Conservation (phyloP, 352 stramenopile genomes). For the Heterotrichella gracilis region DNA sequence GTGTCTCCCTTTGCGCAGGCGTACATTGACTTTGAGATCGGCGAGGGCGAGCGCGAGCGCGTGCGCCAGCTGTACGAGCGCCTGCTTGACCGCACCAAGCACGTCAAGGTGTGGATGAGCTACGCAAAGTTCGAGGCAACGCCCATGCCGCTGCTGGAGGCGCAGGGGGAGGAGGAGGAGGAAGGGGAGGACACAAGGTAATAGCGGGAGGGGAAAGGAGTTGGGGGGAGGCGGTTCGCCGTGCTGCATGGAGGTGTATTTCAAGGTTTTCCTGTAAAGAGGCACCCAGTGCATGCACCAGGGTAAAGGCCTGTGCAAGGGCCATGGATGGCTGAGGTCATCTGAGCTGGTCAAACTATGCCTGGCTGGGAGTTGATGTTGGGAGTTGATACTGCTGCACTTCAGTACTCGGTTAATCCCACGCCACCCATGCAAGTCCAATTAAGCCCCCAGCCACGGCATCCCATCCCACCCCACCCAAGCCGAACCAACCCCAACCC, state of each 20-base stretch:
- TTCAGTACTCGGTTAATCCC: too few relatives aligned
- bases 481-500: too few relatives aligned
- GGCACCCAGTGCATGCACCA: neutral
- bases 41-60: constrained; percentile 30
- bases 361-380: too few relatives aligned
- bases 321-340: too few relatives aligned
- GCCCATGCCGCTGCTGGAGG: constrained; percentile 22
- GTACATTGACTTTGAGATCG: constrained; percentile 95
- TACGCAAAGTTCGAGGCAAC: constrained; percentile 48
- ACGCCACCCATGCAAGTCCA: too few relatives aligned
- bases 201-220: constrained; percentile 25
- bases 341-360: too few relatives aligned
- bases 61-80: constrained; percentile 64
- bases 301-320: too few relatives aligned
- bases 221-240: constrained; percentile 22
- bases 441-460: too few relatives aligned
- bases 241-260: constrained; percentile 1
- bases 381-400: too few relatives aligned
- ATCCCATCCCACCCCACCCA: too few relatives aligned
- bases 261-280: neutral
- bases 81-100: constrained; percentile 66
- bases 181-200: constrained; percentile 24
- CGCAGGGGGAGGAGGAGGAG: constrained; percentile 14
- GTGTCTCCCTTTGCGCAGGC: too few relatives aligned
- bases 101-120: constrained; percentile 78